Evolutionary conservation across 495 filamentous ascomycete species (phyloP).

Genomic region (Jackrogersella minutella): DNA sequence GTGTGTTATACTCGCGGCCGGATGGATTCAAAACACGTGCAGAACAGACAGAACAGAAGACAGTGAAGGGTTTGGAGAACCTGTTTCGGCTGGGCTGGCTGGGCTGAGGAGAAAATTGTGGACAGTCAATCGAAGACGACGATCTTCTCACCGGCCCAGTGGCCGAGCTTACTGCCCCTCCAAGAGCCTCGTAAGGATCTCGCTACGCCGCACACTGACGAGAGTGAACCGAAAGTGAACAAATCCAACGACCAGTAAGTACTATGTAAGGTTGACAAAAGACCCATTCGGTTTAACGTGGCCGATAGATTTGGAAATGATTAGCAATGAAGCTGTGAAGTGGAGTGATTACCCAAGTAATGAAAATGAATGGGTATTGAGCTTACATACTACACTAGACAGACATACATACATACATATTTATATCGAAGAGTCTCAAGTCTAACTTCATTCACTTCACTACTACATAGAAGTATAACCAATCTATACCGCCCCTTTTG

Average conservation of each 20-base stretch:
- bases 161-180: background rate
- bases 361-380: too few relatives aligned
- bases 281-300: conserved; percentile 2
- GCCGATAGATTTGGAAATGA: too few relatives aligned
- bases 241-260: background rate
- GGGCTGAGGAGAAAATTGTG: conserved; percentile 7
- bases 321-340: too few relatives aligned
- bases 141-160: conserved; percentile 2
- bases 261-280: background rate
- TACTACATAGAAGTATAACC: too few relatives aligned
- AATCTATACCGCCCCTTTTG: too few relatives aligned
- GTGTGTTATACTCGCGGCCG: background rate
- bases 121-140: conserved; percentile 14
- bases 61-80: background rate
- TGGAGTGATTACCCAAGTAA: too few relatives aligned
- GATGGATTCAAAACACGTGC: conserved; percentile 13
- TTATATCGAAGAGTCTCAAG: too few relatives aligned
- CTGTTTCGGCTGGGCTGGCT: background rate
- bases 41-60: background rate
- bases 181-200: conserved; percentile 10
- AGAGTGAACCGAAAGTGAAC: too few relatives aligned
- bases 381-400: too few relatives aligned
- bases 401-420: too few relatives aligned
- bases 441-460: too few relatives aligned
- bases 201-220: conserved; percentile 11